A percentile compares a stretch with the other conserved stretches of the same genome.
Conservation (phyloP, 2,329 filamentous ascomycete species). For the Sclerotinia glacialis region DNA sequence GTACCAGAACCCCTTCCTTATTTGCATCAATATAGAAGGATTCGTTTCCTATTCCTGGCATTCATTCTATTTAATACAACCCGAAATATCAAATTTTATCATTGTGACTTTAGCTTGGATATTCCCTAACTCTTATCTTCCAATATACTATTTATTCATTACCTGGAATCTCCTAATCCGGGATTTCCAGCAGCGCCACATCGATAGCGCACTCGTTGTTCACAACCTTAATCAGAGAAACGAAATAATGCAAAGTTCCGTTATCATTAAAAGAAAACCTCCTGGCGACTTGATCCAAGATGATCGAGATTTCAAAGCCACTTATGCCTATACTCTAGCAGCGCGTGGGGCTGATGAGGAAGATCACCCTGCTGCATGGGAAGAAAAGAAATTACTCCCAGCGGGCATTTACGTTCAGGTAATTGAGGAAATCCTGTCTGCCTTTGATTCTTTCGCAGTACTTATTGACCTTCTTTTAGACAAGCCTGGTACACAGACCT, state of each 20-base stretch:
- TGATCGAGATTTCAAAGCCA: slow-evolving; percentile 2
- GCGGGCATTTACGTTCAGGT: background rate
- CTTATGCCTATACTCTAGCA: background rate
- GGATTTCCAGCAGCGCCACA: background rate
- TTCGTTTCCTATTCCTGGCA: background rate
- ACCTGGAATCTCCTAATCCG: no score
- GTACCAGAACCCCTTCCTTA: background rate
- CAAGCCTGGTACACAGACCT: background rate
- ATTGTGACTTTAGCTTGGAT: background rate
- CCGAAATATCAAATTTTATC: background rate
- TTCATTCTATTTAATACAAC: background rate
- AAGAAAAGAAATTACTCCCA: background rate
- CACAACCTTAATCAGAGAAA: background rate
- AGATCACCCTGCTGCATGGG: background rate
- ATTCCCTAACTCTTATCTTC: background rate
- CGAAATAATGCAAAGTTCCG: background rate
- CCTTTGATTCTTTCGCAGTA: background rate
- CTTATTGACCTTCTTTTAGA: background rate
- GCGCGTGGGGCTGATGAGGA: background rate
- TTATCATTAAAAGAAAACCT: background rate
- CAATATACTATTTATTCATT: background rate
- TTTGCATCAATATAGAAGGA: background rate
- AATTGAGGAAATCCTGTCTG: background rate
- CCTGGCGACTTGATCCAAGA: background rate
- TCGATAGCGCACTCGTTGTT: background rate